A percentile compares a stretch with the other conserved stretches of the same genome.
Conservation (phyloP, 345 rosid species). For the Melaleuca alternifolia region DNA sequence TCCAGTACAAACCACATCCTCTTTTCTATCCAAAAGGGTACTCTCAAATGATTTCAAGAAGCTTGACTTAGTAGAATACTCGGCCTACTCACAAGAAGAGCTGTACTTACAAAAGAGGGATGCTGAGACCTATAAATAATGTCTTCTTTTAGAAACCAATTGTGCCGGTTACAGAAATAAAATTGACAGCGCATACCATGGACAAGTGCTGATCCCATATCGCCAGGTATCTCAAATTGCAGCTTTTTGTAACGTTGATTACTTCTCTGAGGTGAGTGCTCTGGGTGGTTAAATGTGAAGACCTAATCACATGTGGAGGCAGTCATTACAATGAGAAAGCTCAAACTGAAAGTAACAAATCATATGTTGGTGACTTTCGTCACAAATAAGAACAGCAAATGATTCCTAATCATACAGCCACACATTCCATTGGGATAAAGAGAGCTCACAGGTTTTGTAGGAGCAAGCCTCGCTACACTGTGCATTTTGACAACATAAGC, state of each 20-base stretch:
- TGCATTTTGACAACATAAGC: conserved; percentile 96
- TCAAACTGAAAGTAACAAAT: neutral
- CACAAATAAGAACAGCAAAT: neutral
- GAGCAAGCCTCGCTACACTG: conserved; percentile 76
- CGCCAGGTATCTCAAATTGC: conserved; percentile 54
- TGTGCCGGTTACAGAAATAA: neutral
- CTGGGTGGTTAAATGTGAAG: conserved; percentile 84
- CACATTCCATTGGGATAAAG: neutral
- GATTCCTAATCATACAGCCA: neutral
- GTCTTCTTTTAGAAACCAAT: neutral
- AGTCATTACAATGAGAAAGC: neutral
- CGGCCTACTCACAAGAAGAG: neutral
- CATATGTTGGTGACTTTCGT: neutral
- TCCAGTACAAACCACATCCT: neutral
- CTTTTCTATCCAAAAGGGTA: neutral
- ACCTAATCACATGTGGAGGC: conserved; percentile 33
- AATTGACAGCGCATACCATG: conserved; percentile 47
- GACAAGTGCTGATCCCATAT: conserved; percentile 76
- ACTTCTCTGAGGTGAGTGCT: conserved; percentile 39
- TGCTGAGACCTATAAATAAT: neutral
- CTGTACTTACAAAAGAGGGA: neutral
- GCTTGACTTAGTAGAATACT: neutral
- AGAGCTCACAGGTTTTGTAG: conserved; percentile 66
- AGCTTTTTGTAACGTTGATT: conserved; percentile 80
- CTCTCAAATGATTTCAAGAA: neutral